A percentile compares a stretch with the other conserved stretches of the same genome.
Conservation (phyloP, 495 filamentous ascomycete genomes). For the Xylaria palmicola region DNA sequence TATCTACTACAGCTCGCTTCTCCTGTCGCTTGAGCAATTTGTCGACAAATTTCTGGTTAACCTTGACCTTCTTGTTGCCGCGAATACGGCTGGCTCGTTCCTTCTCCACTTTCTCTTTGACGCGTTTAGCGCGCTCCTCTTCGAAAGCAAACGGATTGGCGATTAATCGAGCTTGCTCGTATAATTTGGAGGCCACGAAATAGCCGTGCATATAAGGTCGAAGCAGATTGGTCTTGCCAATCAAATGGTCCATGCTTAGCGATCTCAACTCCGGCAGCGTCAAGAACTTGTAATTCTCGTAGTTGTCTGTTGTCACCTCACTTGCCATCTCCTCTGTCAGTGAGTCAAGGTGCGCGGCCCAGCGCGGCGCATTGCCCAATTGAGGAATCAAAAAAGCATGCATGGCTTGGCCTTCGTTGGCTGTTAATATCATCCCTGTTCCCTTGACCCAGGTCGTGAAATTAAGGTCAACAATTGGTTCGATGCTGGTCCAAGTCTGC, state of each 20-base stretch:
- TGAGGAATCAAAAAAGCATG: conserved; percentile 95
- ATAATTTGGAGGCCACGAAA: conserved; percentile 88
- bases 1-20: conserved; percentile 68
- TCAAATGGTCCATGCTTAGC: conserved; percentile 79
- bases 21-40: conserved; percentile 78
- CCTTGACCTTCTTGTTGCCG: conserved; percentile 87
- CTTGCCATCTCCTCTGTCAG: conserved; percentile 98
- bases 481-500: conserved; percentile 88
- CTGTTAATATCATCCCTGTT: conserved; percentile 84
- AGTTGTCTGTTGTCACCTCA: conserved; percentile 67
- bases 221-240: conserved; percentile 81
- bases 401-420: conserved; percentile 89
- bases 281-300: conserved; percentile 98
- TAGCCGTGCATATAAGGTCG: conserved; percentile 98
- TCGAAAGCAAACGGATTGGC: conserved; percentile 90
- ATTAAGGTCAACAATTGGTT: conserved; percentile 92
- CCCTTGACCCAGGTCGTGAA: conserved; percentile 84
- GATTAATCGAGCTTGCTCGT: conserved; percentile 91
- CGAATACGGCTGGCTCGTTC: conserved; percentile 89
- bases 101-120: conserved; percentile 92
- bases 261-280: conserved; percentile 76
- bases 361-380: conserved; percentile 79
- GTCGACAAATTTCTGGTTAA: conserved; percentile 84
- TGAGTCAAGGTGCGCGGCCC: conserved; percentile 96
- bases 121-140: conserved; percentile 78